A percentile compares a stretch with the other conserved stretches of the same genome.
These are phyloP conservation scores for Entamoeba moshkovskii DNA, from an alignment of 208 protist species.

Conservation along the genomic window DNA sequence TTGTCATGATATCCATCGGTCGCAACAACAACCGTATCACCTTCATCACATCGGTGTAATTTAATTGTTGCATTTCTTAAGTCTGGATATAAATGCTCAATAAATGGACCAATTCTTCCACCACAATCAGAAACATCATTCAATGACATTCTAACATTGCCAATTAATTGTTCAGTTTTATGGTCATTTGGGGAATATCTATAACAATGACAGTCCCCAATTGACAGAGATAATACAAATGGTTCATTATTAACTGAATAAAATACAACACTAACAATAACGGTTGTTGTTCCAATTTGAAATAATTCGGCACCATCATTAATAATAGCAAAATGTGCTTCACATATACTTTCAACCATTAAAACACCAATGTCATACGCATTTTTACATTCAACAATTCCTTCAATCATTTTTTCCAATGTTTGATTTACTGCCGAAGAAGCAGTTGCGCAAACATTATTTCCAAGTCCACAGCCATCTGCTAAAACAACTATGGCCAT, in stretches of 20 bases:
- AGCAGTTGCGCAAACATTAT: neutral
- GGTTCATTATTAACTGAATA: neutral
- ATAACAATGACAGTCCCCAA: neutral
- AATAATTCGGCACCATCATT: neutral
- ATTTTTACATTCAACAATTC: neutral
- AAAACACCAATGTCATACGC: neutral
- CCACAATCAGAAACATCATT: slow-evolving; percentile 2
- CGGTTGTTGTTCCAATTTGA: neutral
- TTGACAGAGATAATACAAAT: neutral
- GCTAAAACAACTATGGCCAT: neutral
- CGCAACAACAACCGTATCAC: neutral
- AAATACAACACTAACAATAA: neutral
- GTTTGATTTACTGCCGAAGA: neutral
- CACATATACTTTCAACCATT: neutral
- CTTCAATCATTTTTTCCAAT: neutral
- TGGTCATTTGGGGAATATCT: neutral
- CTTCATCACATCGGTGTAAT: neutral
- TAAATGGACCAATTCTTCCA: neutral
- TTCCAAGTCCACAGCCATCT: neutral
- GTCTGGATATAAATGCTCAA: neutral
- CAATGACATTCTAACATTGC: neutral
- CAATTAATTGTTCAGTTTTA: neutral
- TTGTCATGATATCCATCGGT: neutral
- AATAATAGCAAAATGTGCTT: neutral
- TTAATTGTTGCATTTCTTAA: neutral